Conservation (phyloP, 257 asterid genomes). For the Gentiana macrophylla region DNA sequence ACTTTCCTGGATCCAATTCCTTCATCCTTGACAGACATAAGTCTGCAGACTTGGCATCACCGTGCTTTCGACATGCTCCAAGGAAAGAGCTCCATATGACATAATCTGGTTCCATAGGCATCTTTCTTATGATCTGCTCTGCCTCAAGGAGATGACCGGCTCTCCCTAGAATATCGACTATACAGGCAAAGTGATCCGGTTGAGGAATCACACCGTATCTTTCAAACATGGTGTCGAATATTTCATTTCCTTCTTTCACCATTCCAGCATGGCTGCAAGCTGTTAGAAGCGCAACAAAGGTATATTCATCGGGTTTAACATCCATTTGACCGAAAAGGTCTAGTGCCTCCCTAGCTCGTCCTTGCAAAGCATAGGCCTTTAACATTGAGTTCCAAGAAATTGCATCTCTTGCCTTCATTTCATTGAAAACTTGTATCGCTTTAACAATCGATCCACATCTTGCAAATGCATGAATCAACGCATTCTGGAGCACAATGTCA, state of each 20-base stretch:
- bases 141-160: constrained; percentile 64
- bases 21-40: constrained; percentile 47
- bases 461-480: constrained; percentile 68
- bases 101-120: constrained; percentile 68
- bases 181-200: constrained; percentile 79
- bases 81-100: constrained; percentile 87
- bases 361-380: constrained; percentile 79
- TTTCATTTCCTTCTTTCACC: constrained; percentile 55
- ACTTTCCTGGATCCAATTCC: constrained; percentile 58
- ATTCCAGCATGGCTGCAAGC: constrained; percentile 82
- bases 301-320: constrained; percentile 48
- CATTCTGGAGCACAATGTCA: constrained; percentile 42
- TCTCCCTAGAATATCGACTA: constrained; percentile 65
- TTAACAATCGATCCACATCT: constrained; percentile 56
- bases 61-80: constrained; percentile 79
- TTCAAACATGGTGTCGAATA: constrained; percentile 43
- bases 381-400: constrained; percentile 74
- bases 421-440: constrained; percentile 46
- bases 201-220: constrained; percentile 60
- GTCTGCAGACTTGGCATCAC: constrained; percentile 43
- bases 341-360: constrained; percentile 49
- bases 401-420: constrained; percentile 42
- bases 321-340: constrained; percentile 43
- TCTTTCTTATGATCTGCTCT: constrained; percentile 31
- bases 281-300: constrained; percentile 66